These are phyloP conservation scores for Arachnomyces sp. DNA, from an alignment of 2,329 filamentous ascomycete species.

Conservation along the genomic window DNA sequence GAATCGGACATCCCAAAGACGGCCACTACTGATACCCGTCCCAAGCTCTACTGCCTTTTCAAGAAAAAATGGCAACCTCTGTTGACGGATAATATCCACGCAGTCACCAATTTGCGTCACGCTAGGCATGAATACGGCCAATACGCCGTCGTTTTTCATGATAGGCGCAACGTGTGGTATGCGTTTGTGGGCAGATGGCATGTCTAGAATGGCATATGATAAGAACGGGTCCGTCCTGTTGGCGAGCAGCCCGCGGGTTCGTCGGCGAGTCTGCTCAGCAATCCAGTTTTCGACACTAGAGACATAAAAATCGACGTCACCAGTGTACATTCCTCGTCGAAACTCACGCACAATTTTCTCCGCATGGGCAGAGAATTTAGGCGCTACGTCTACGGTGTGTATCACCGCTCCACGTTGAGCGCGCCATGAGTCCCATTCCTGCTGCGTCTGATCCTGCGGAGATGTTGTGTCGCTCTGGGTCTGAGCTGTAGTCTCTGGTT, in stretches of 20 bases:
- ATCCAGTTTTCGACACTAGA: constrained; percentile 60
- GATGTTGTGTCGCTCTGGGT: constrained; percentile 7
- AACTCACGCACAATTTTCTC: constrained; percentile 59
- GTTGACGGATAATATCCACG: constrained; percentile 46
- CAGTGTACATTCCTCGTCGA: constrained; percentile 60
- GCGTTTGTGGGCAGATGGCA: constrained; percentile 55
- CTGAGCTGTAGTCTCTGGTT: constrained; percentile 14
- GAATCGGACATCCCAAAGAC: constrained; percentile 40
- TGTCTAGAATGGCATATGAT: constrained; percentile 64
- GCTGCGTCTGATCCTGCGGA: constrained; percentile 18
- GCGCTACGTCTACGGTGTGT: constrained; percentile 63
- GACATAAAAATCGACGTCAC: constrained; percentile 66
- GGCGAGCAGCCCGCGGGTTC: constrained; percentile 17
- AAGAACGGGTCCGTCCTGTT: constrained; percentile 51
- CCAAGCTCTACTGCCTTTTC: constrained; percentile 41
- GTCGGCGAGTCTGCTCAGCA: constrained; percentile 40
- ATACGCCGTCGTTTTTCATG: constrained; percentile 55
- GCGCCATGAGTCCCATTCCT: constrained; percentile 40
- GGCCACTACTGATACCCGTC: constrained; percentile 38
- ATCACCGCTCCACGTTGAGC: constrained; percentile 59
- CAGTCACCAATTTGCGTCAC: constrained; percentile 70
- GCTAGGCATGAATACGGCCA: constrained; percentile 68
- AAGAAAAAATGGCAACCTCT: constrained; percentile 46
- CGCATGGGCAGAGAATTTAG: constrained; percentile 57
- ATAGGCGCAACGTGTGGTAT: constrained; percentile 42